Percentiles rank a stretch among this genome's conserved stretches.
These are phyloP conservation scores for Dactylellina cionopaga DNA, from an alignment of 2,329 filamentous ascomycete species.

Conservation along the genomic window DNA sequence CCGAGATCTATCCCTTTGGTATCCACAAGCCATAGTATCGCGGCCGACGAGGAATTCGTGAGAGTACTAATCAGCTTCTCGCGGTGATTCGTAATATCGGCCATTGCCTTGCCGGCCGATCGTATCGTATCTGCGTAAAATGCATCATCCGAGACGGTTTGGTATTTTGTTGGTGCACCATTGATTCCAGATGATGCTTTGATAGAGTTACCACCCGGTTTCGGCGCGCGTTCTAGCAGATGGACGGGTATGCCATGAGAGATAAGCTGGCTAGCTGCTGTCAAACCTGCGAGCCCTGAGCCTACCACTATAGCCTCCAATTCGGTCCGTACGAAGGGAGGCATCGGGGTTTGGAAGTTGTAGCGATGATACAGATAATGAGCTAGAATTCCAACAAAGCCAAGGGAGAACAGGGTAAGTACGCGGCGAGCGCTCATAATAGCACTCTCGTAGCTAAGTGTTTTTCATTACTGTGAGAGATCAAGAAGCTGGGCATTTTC, in stretches of 20 bases:
- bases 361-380: conserved; percentile 14
- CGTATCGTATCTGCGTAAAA: conserved; percentile 69
- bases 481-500: too few relatives aligned
- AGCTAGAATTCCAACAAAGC: conserved; percentile 11
- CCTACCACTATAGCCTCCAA: conserved; percentile 69
- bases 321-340: background rate
- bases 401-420: conserved; percentile 18
- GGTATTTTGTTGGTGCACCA: conserved; percentile 70
- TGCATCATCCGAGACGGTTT: conserved; percentile 61
- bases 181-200: conserved; percentile 76
- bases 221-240: conserved; percentile 70
- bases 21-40: conserved; percentile 69
- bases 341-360: conserved; percentile 22
- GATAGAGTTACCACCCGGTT: conserved; percentile 73
- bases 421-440: conserved; percentile 17
- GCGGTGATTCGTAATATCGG: conserved; percentile 55
- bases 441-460: conserved; percentile 3
- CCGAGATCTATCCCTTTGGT: conserved; percentile 70
- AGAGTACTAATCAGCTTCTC: conserved; percentile 65
- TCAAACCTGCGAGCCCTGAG: conserved; percentile 72
- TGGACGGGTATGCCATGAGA: conserved; percentile 66
- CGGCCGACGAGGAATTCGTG: conserved; percentile 64
- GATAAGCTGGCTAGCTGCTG: conserved; percentile 69
- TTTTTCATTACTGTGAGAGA: conserved; percentile 16
- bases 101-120: conserved; percentile 65